These are phyloP conservation scores for Wilcoxina mikolae DNA, from an alignment of 495 filamentous ascomycete species.

Conservation along the genomic window DNA sequence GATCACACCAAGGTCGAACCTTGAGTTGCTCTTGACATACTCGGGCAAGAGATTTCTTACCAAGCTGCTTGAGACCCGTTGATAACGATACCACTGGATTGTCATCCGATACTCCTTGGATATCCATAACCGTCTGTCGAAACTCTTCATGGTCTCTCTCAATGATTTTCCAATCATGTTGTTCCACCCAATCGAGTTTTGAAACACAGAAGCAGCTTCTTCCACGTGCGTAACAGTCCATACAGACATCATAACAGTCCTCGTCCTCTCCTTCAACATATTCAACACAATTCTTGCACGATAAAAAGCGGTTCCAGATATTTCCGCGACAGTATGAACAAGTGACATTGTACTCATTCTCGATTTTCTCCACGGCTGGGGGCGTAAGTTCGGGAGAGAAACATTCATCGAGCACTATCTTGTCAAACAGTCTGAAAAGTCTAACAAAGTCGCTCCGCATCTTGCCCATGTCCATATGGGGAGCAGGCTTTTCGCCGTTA, in stretches of 20 bases:
- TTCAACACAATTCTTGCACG: slow-evolving; percentile 63
- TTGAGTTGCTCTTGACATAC: slow-evolving; percentile 79
- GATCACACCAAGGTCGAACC: slow-evolving; percentile 49
- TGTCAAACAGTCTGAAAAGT: slow-evolving; percentile 59
- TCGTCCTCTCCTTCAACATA: slow-evolving; percentile 43
- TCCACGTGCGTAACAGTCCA: slow-evolving; percentile 93
- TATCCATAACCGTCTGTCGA: slow-evolving; percentile 56
- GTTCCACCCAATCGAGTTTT: slow-evolving; percentile 76
- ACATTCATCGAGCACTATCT: slow-evolving; percentile 69
- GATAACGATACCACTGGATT: slow-evolving; percentile 44
- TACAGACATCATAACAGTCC: slow-evolving; percentile 77
- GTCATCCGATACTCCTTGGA: slow-evolving; percentile 46
- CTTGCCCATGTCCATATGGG: slow-evolving; percentile 34
- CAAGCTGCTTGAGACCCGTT: slow-evolving; percentile 44
- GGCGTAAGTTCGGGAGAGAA: slow-evolving; percentile 48
- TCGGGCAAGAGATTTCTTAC: slow-evolving; percentile 66
- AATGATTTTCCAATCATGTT: slow-evolving; percentile 74
- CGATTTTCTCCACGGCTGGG: slow-evolving; percentile 51
- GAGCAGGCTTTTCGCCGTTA: slow-evolving; percentile 16
- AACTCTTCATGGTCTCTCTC: slow-evolving; percentile 63
- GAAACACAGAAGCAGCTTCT: slow-evolving; percentile 80
- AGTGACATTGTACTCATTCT: slow-evolving; percentile 75
- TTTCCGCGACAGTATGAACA: slow-evolving; percentile 94
- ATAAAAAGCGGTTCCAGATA: slow-evolving; percentile 93
- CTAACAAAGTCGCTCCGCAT: slow-evolving; percentile 51